Conservation (phyloP, 352 stramenopile species). For the Pythium biforme region DNA sequence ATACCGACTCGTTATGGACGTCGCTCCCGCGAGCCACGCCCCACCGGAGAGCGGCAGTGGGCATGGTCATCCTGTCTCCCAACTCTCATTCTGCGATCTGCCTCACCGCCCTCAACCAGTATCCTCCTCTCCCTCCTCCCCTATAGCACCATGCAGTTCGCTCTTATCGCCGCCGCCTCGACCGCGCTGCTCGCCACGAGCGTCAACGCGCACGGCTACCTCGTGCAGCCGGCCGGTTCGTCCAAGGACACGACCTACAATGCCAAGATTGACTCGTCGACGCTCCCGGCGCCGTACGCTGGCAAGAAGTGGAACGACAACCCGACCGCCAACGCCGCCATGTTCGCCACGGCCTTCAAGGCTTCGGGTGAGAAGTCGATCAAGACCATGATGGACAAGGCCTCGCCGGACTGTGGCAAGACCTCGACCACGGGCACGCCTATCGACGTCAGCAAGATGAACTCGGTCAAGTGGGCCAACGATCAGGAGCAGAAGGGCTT, state of each 20-base stretch:
- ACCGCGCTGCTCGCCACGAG: conserved; percentile 20
- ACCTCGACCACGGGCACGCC: conserved; percentile 34
- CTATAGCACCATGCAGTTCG: conserved; percentile 6
- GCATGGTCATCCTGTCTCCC: background rate
- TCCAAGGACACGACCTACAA: conserved; percentile 37
- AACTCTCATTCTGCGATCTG: conserved; percentile 4
- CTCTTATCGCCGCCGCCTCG: conserved; percentile 16
- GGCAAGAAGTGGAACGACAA: conserved; percentile 60
- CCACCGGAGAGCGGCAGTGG: no score
- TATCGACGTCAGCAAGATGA: conserved; percentile 42
- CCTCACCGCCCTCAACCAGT: background rate
- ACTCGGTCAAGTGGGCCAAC: conserved; percentile 47
- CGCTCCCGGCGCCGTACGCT: conserved; percentile 35
- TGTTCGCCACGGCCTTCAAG: conserved; percentile 41
- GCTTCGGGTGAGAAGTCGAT: conserved; percentile 45
- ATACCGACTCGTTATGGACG: background rate
- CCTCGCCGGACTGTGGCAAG: conserved; percentile 41
- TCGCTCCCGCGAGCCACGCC: no score
- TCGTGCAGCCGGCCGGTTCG: conserved; percentile 44
- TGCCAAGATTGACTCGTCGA: conserved; percentile 37
- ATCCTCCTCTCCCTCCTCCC: background rate
- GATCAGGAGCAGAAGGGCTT: conserved; percentile 46
- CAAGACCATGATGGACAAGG: conserved; percentile 39
- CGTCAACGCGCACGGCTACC: conserved; percentile 52
- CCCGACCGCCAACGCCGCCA: conserved; percentile 39